Evolutionary conservation across 2,329 filamentous ascomycete genomes (phyloP), one percentile per base, ranked within the genome.

Genomic region (Arthrobotrys musiformis): DNA sequence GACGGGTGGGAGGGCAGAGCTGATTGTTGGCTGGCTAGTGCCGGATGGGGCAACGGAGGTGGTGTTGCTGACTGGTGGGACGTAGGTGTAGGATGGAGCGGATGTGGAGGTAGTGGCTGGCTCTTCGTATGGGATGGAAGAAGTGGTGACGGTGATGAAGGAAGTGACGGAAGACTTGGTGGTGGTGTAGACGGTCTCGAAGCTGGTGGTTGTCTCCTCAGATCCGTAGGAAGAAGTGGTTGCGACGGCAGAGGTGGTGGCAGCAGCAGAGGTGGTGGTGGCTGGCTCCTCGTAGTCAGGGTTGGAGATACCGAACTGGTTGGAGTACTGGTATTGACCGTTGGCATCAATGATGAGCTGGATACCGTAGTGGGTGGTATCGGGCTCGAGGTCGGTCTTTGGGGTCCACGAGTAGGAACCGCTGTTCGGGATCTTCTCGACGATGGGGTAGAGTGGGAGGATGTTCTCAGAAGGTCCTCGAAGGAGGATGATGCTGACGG

Each of bases 241-340:
- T 76, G 48, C 33, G 11, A 22, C n/a, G 42, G 72, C 44, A 22
- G 73, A 58, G 30, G 77, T 58, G 13, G 79, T 78, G 54, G 70
- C 58, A 24, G 81, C 66, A 48, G 19, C 61, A 17, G 42, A 37
- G 48, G 81, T 67, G 35, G 50, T 22, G 15, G 42, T 22, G 42
- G 17, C 19, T 6, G 42, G 17, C 6, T 30, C 8, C 17, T 44
- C 11, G 54, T 50, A 70, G 44, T 70, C 83, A 66, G 82, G 74
- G 52, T 86, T 86, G 77, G 84, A 85, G 84, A 90, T 85, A 80
- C 89, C 89, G 84, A 90, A 90, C 82, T 90, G 88, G 73, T 87
- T 87, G 48, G 86, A 87, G 83, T 86, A 89, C 82, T 90, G 89
- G 86, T 88, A 90, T 81, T 87, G 83, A 82, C 88, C 87, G 78